Conservation (phyloP, 129 eudicot species). For the Gnaphalium uliginosum region DNA sequence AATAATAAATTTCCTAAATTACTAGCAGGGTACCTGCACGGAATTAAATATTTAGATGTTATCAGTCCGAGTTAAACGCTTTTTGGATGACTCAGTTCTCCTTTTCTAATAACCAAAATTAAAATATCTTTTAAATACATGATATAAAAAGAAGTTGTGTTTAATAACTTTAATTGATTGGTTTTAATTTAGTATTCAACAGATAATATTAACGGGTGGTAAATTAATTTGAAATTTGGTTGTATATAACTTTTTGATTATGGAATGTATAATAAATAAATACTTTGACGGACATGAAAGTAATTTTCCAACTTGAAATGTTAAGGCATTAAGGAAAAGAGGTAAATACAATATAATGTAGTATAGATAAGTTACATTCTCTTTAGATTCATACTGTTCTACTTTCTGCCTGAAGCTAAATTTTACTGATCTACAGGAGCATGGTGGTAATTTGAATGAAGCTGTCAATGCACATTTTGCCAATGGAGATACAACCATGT, state of each 20-base stretch:
- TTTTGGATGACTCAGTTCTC: background rate
- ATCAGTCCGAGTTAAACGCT: background rate
- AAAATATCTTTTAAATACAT: no score
- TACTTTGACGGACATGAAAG: no score
- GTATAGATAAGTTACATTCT: background rate
- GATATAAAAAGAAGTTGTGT: background rate
- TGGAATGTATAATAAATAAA: no score
- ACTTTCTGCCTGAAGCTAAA: constrained; percentile 3
- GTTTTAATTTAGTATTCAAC: background rate
- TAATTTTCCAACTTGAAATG: background rate
- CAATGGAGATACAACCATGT: constrained; percentile 76
- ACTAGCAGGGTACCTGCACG: no score
- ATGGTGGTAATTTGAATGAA: constrained; percentile 78
- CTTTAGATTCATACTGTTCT: background rate
- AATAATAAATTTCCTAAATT: background rate
- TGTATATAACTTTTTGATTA: background rate
- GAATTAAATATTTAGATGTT: background rate
- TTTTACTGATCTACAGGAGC: constrained; percentile 51
- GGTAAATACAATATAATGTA: no score
- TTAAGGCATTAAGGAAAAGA: no score
- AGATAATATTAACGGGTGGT: background rate
- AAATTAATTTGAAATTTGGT: background rate
- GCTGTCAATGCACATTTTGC: constrained; percentile 84
- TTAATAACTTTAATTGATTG: no score
- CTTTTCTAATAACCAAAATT: no score